These are phyloP conservation scores for Hypoxylon cercidicola DNA, from an alignment of 495 filamentous ascomycete species.

Conservation along the genomic window DNA sequence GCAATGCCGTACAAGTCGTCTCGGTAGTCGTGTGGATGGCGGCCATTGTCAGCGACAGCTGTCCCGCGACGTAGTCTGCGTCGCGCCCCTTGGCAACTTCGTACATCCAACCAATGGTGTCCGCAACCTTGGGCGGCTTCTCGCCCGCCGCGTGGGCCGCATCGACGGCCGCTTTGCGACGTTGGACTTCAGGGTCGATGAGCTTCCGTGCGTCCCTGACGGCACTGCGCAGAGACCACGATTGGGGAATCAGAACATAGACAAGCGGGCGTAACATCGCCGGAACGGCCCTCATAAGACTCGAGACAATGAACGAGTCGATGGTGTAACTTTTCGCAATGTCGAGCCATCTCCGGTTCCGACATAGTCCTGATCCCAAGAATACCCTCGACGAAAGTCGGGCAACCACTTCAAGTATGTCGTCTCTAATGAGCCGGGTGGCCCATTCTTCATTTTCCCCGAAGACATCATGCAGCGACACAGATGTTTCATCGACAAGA, in stretches of 20 bases:
- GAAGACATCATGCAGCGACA: constrained; percentile 52
- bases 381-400: constrained; percentile 61
- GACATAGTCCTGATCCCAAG: constrained; percentile 55
- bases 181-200: constrained; percentile 49
- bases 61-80: constrained; percentile 42
- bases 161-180: constrained; percentile 42
- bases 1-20: constrained; percentile 46
- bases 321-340: constrained; percentile 56
- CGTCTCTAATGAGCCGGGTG: constrained; percentile 34
- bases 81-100: constrained; percentile 42
- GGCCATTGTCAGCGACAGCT: constrained; percentile 47
- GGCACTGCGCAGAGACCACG: constrained; percentile 37
- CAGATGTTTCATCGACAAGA: constrained; percentile 57
- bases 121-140: constrained; percentile 46
- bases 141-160: constrained; percentile 39
- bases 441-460: constrained; percentile 39
- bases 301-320: constrained; percentile 46
- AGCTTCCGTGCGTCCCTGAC: constrained; percentile 46
- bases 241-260: constrained; percentile 47
- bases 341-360: constrained; percentile 57
- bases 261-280: constrained; percentile 49
- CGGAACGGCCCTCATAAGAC: constrained; percentile 49
- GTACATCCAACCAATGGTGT: constrained; percentile 52
- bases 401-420: constrained; percentile 55
- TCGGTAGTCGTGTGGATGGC: constrained; percentile 54